Percentiles rank a stretch among this genome's conserved stretches.
Evolutionary conservation across 768 basidiomycete species (phyloP).

Genomic region (Kwoniella sp.): DNA sequence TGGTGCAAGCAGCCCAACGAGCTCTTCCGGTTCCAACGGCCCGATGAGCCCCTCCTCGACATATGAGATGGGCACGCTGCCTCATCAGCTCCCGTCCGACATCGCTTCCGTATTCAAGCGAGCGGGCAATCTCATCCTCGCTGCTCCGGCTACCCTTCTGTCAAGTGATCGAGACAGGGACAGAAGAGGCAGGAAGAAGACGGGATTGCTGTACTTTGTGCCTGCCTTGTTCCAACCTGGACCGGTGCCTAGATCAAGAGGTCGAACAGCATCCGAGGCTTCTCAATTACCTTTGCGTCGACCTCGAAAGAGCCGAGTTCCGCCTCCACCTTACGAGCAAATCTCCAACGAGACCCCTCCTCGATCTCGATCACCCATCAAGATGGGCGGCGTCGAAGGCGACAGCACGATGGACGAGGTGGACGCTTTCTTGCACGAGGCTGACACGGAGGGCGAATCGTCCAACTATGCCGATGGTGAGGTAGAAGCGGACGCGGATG

Average conservation of each 20-base stretch:
- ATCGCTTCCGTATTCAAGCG: slow-evolving; percentile 34
- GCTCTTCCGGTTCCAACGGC: slow-evolving; percentile 13
- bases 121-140: slow-evolving; percentile 46
- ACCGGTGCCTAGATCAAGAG: slow-evolving; percentile 15
- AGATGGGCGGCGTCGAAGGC: slow-evolving; percentile 3
- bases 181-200: slow-evolving; percentile 16
- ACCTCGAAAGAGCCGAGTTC: slow-evolving; percentile 6
- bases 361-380: slow-evolving; percentile 1
- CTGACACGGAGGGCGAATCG: slow-evolving; percentile 13
- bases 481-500: not conserved
- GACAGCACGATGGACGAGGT: slow-evolving; percentile 33
- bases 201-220: slow-evolving; percentile 43
- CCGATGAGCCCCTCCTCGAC: slow-evolving; percentile 17
- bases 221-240: slow-evolving; percentile 40
- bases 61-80: slow-evolving; percentile 7
- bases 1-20: slow-evolving; percentile 15
- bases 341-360: not conserved
- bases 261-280: slow-evolving; percentile 41
- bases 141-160: slow-evolving; percentile 42
- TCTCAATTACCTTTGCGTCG: slow-evolving; percentile 33
- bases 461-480: slow-evolving; percentile 6
- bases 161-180: slow-evolving; percentile 8
- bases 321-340: slow-evolving; percentile 36
- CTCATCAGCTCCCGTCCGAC: slow-evolving; percentile 22
- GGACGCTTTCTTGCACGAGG: slow-evolving; percentile 32